A percentile compares a stretch with the other conserved stretches of the same genome.
Conservation (phyloP, 441 rosid species). For the Cnidoscolus chayamansa region DNA sequence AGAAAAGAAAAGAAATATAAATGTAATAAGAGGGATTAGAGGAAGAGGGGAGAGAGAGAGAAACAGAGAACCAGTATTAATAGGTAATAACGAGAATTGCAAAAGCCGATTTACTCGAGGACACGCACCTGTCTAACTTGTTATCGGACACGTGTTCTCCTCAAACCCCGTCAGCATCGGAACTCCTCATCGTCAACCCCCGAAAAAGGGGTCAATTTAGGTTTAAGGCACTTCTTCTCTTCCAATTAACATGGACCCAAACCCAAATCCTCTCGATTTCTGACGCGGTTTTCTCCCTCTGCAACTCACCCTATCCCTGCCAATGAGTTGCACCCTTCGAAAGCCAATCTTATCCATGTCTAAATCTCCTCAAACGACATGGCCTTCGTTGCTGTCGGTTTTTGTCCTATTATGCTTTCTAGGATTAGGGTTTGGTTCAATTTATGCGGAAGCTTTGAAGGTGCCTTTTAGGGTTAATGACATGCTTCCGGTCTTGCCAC, state of each 20-base stretch:
- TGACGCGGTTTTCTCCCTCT: slow-evolving; percentile 10
- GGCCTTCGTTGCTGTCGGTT: slow-evolving; percentile 8
- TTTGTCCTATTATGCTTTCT: slow-evolving; percentile 32
- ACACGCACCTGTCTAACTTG: not conserved
- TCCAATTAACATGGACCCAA: slow-evolving; percentile 1
- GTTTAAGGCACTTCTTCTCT: too few relatives aligned
- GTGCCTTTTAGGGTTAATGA: slow-evolving; percentile 70
- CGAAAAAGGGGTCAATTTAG: not conserved
- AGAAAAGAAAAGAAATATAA: too few relatives aligned
- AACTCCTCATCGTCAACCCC: slow-evolving; percentile 1
- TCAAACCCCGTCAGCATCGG: slow-evolving; percentile 7
- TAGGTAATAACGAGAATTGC: too few relatives aligned
- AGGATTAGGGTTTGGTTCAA: slow-evolving; percentile 48
- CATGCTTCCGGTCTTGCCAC: slow-evolving; percentile 79
- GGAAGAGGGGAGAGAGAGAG: too few relatives aligned
- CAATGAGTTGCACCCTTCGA: not conserved
- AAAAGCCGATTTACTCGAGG: not conserved
- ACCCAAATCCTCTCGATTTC: not conserved
- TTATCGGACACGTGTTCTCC: slow-evolving; percentile 3
- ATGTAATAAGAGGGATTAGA: too few relatives aligned
- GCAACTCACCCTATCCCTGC: not conserved
- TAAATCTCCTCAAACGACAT: slow-evolving; percentile 22
- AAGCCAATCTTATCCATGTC: slow-evolving; percentile 30
- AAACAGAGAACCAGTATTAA: too few relatives aligned
- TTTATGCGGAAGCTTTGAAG: slow-evolving; percentile 40